Base-by-base conservation (phyloP, 1,139 yeast genomes). In the Candida sanyaensis region DNA sequence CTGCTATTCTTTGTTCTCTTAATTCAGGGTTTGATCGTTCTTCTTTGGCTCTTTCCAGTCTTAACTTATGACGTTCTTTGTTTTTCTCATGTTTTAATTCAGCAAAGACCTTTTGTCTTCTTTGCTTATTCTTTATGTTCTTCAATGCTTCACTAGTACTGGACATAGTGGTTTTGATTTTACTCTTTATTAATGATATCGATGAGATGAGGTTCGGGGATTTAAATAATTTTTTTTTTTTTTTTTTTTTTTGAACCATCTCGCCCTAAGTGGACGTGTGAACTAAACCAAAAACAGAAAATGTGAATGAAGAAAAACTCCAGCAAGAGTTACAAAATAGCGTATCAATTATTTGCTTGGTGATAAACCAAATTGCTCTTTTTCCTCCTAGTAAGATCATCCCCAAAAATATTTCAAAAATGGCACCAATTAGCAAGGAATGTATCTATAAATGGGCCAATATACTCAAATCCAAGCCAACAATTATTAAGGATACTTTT, bases 1-100 rank as follows among this genome's bases (percentile, higher is more conserved):
- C 83, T 4, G 84, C 82, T 43, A 92, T 73, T 65, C 99, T 83
- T 63, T 90, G 86, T 50, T 83, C 91, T 62, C 82, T 87, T 51
- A 89, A 69, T 56, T 84, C 89, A 0, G 97, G 97, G 63, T 92
- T 88, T 33, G 76, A 81, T 47, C 85, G 75, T 68, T 91, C 98
- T 58, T 84, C 95, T 63, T 86, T 86, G 37, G 95, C 95, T 61
- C 97, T 79, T 48, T 82, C 83, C 26, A 81, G 79, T 57, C 97
- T 81, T 63, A 78, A 73, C 63, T 83, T 84, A 64, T 90, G 97
- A 59, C 91, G 83, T 50, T 81, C 80, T 61, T 88, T 88, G 62
- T 85, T 86, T 64, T 83, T 80, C 56, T 86, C 88, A 62, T 87
- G 86, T 64, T 86, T 87, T 52, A 88, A 67, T 50, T 84, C 82